Percentiles rank a stretch among this genome's conserved stretches.
These are phyloP conservation scores for Sphaerulina vaccinii DNA, from an alignment of 2,329 filamentous ascomycete species.

Conservation along the genomic window DNA sequence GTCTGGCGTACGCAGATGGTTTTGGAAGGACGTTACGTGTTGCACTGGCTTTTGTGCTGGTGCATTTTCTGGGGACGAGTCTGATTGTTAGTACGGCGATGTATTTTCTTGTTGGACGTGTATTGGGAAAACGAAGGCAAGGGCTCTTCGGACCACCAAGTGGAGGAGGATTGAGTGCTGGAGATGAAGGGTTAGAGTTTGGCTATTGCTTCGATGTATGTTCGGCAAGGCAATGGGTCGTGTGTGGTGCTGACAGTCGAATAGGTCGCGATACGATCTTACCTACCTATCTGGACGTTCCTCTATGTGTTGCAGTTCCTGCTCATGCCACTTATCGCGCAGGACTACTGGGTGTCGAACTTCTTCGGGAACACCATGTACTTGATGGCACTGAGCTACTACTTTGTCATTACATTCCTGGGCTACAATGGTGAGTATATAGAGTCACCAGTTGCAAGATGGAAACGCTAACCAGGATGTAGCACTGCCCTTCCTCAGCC, in stretches of 20 bases:
- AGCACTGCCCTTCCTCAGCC: constrained; percentile 65
- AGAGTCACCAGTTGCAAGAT: background rate
- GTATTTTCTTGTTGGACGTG: constrained; percentile 62
- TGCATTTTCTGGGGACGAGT: constrained; percentile 62
- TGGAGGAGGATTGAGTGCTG: constrained; percentile 25
- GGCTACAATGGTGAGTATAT: constrained; percentile 59
- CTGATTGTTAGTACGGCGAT: constrained; percentile 60
- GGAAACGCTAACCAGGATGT: constrained; percentile 17
- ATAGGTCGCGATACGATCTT: constrained; percentile 58
- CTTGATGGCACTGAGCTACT: constrained; percentile 64
- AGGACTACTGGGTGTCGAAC: constrained; percentile 56
- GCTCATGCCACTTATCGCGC: constrained; percentile 60
- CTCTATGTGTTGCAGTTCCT: constrained; percentile 67
- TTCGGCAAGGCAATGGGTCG: constrained; percentile 27
- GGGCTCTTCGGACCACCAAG: constrained; percentile 58
- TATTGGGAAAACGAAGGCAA: constrained; percentile 57
- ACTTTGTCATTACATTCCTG: constrained; percentile 67
- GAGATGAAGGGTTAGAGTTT: constrained; percentile 61
- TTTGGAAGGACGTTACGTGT: constrained; percentile 46
- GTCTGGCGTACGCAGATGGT: constrained; percentile 53
- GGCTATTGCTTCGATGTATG: constrained; percentile 68
- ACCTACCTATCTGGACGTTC: constrained; percentile 66
- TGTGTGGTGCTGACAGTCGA: constrained; percentile 42
- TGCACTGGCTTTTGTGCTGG: constrained; percentile 50
- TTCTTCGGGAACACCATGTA: constrained; percentile 67